Base-by-base conservation (phyloP, 1,284 basidiomycete genomes). In the Trametes sp. region DNA sequence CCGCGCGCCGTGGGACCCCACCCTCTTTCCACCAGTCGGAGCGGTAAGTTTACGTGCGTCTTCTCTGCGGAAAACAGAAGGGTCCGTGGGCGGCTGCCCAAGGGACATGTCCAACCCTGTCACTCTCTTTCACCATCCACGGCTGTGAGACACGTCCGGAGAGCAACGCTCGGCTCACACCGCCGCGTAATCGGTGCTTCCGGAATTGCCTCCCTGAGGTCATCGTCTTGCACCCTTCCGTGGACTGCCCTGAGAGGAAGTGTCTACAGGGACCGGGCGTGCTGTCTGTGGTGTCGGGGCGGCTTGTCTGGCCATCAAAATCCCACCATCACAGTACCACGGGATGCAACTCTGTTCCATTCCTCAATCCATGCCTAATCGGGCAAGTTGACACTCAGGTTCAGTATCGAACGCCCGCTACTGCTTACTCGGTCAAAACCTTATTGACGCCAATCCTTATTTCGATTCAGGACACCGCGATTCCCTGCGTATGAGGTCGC, bases 291-390 rank as follows among this genome's bases (percentile, higher is more conserved):
- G 23, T n/a, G 13, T 31, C 29, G 55, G n/a, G n/a, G 49, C 13
- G 54, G 26, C 55, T 46, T 26, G 54, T 21, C 53, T 54, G 28
- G 31, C 54, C 44, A 64, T 64, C 60, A 64, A 54, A 62, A 33
- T 67, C 65, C 60, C 65, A 64, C 62, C 57, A 57, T 67, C 62
- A 64, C 24, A 21, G 44, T 33, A 57, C 62, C 62, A 62, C 56
- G 59, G 57, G 60, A 64, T 55, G 49, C 59, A 56, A 59, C 62
- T 62, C 54, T 64, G 59, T 63, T 66, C 62, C 65, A 57, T 62
- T 66, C 62, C 59, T 61, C 59, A 46, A 45, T 45, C 49, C 51
- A 57, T 62, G 41, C 65, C 62, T 38, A 26, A 50, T 67, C 26
- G 29, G 59, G 65, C n/a, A 64, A 55, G 53, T 51, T 33, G 59